These are phyloP conservation scores for Adansonia madagascariensis DNA, from an alignment of 441 rosid genomes.

Conservation along the genomic window DNA sequence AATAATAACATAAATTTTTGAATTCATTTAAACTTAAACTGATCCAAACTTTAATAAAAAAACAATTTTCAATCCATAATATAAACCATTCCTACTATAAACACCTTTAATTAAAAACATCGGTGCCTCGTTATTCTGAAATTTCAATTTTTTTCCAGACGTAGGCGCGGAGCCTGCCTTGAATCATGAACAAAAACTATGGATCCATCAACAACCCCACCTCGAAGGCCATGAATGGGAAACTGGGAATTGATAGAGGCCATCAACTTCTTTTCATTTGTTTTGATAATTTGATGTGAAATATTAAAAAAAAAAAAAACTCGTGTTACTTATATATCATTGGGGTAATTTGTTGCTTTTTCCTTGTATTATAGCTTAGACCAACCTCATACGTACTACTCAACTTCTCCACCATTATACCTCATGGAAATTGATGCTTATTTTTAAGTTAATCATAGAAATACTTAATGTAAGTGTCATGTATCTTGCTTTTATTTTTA, in stretches of 20 bases:
- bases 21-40: no score
- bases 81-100: no score
- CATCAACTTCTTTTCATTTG: constrained; percentile 15
- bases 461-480: neutral
- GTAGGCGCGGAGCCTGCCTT: constrained; percentile 18
- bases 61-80: no score
- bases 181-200: constrained; percentile 33
- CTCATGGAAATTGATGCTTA: neutral
- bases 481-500: no score
- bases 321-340: neutral
- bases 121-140: constrained; percentile 24
- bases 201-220: constrained; percentile 24
- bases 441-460: neutral
- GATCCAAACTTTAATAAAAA: no score
- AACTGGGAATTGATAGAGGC: constrained; percentile 18
- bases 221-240: constrained; percentile 5
- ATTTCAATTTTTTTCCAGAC: neutral
- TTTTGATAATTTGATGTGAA: constrained; percentile 15
- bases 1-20: no score
- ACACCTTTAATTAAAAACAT: neutral
- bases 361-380: neutral
- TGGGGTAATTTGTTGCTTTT: constrained; percentile 10
- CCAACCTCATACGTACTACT: neutral
- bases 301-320: neutral
- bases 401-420: neutral